Conservation (phyloP, 768 basidiomycete species). For the Gloeopeniophorella convolvens region DNA sequence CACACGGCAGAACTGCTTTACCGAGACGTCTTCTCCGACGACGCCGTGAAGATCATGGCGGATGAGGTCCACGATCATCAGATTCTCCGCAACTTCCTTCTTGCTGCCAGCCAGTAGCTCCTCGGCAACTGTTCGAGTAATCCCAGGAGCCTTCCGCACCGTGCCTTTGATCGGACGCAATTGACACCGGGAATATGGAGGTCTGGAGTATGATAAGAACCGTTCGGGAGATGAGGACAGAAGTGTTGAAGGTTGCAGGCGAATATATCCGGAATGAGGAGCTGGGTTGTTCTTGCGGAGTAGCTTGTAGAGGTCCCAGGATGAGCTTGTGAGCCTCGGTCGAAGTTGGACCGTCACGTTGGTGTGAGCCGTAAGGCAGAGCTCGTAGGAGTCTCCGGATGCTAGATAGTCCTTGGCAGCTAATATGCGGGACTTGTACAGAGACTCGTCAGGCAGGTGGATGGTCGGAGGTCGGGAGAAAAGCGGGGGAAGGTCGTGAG, state of each 20-base stretch:
- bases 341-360: conserved; percentile 37
- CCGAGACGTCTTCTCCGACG: conserved; percentile 74
- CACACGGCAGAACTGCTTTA: conserved; percentile 78
- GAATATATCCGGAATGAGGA: conserved; percentile 78
- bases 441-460: conserved; percentile 46
- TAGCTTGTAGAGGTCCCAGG: conserved; percentile 69
- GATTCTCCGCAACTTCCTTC: conserved; percentile 94
- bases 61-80: conserved; percentile 98
- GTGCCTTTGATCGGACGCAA: conserved; percentile 96
- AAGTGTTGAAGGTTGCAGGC: conserved; percentile 68
- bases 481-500: background rate
- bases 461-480: conserved; percentile 28
- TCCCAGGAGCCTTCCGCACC: conserved; percentile 58
- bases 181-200: conserved; percentile 61
- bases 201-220: conserved; percentile 75
- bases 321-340: conserved; percentile 32
- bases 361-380: conserved; percentile 80
- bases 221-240: conserved; percentile 89
- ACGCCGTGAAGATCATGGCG: conserved; percentile 85
- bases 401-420: conserved; percentile 67
- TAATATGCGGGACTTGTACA: conserved; percentile 65
- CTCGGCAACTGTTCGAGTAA: conserved; percentile 62
- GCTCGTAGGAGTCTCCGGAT: conserved; percentile 87
- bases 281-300: conserved; percentile 79
- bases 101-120: conserved; percentile 52